Base-by-base conservation (phyloP, 139 green algal genomes). In the Coelastrella sp. region DNA sequence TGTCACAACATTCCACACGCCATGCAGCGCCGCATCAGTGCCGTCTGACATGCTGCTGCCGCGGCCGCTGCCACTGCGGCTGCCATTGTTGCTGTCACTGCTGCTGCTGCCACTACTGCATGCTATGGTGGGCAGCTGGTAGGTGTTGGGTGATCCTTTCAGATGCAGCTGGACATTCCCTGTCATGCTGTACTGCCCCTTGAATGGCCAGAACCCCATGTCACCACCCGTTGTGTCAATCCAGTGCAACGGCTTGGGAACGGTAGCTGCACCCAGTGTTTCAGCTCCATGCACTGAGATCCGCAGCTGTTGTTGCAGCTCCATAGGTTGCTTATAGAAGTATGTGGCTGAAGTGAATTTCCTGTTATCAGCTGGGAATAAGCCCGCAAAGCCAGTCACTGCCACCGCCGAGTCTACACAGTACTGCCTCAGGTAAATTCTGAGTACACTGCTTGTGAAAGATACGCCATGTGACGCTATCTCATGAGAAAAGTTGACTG, bases 1-100 rank as follows among this genome's bases (percentile, higher is more conserved):
- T 11, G 82, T 87, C 9, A 87, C 61, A 49, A 87, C 82, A 35
- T 87, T 87, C 82, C 82, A 87, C 0, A 87, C 4, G 14, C 82
- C 82, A 17, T 76, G 68, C 68, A 76, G 17, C 10, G 68, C 24
- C 19, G n/a, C 68, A 27, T 19, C 8, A 76, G 7, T 76, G 25
- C 60, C 25, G n/a, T 17, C 68, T 76, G 68, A 8, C 7, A 19
- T 17, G 63, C 63, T 70, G 63, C 63, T 14, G 63, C 15, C 63
- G 6, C 12, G 7, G 63, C 68, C 24, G 81, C 15, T 19, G 5
- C 15, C 24, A 10, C 68, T 75, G 68, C 61, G 22, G 17, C 68
- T 75, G 68, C 17, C 7, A 17, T 24, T 75, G 4, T 7, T 75
- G 68, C 17, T 17, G 61, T 68, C 14, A 12, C 14, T 35, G 6